Evolutionary conservation across 1,284 basidiomycete species (phyloP).

Genomic region (Ceratobasidium sp.): DNA sequence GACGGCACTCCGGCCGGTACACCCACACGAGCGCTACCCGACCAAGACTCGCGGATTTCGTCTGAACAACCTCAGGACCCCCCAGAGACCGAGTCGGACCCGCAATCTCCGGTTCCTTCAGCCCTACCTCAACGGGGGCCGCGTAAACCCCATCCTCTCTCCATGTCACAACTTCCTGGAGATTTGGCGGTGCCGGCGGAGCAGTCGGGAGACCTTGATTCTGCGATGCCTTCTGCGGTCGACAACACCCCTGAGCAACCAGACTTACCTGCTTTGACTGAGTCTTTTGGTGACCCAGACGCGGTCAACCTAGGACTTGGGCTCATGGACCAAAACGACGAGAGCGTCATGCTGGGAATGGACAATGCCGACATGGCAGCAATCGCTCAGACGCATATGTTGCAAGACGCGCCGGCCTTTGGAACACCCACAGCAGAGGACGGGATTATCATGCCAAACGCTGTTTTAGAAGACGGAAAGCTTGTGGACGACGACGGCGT

Average conservation of each 20-base stretch:
- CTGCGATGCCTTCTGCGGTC: slow-evolving; percentile 35
- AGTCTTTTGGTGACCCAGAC: slow-evolving; percentile 22
- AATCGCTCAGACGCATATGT: slow-evolving; percentile 27
- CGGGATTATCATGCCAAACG: slow-evolving; percentile 26
- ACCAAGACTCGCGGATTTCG: slow-evolving; percentile 34
- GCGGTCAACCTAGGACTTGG: slow-evolving; percentile 28
- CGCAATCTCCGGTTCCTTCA: slow-evolving; percentile 31
- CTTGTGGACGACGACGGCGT: slow-evolving; percentile 32
- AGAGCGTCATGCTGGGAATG: slow-evolving; percentile 30
- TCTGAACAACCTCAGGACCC: slow-evolving; percentile 36
- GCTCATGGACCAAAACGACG: slow-evolving; percentile 26
- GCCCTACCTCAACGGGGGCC: slow-evolving; percentile 18
- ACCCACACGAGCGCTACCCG: slow-evolving; percentile 25
- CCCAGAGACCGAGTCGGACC: slow-evolving; percentile 36
- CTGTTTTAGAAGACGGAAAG: slow-evolving; percentile 35
- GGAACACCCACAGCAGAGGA: slow-evolving; percentile 33
- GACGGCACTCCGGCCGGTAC: slow-evolving; percentile 18
- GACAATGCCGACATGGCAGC: slow-evolving; percentile 21
- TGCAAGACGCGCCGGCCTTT: slow-evolving; percentile 36
- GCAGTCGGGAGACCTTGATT: slow-evolving; percentile 24
- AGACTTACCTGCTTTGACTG: slow-evolving; percentile 13
- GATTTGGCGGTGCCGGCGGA: not conserved
- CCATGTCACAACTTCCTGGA: slow-evolving; percentile 36
- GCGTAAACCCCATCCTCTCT: slow-evolving; percentile 36
- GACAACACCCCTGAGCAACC: slow-evolving; percentile 36